Evolutionary conservation across 2,329 filamentous ascomycete species (phyloP).

Genomic region (Lecanoromycetidae sp.): DNA sequence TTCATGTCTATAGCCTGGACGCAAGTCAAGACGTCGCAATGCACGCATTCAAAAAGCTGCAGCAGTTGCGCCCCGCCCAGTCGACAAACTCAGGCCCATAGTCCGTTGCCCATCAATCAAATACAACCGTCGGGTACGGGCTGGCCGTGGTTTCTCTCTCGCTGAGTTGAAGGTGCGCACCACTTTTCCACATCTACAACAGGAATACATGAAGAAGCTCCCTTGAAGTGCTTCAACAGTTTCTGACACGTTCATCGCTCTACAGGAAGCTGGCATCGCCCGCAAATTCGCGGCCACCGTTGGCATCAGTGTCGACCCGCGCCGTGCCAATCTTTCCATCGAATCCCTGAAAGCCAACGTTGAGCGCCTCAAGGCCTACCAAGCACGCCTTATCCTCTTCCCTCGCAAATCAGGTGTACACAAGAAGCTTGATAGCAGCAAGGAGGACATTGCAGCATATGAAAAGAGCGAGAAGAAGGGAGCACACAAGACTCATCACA

Average conservation of each 20-base stretch:
- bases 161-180: conserved; percentile 86
- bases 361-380: conserved; percentile 95
- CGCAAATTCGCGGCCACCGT: conserved; percentile 89
- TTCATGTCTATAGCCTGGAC: conserved; percentile 61
- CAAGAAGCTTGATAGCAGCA: conserved; percentile 83
- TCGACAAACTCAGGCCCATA: conserved; percentile 92
- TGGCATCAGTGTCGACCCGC: conserved; percentile 91
- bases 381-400: conserved; percentile 91
- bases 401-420: conserved; percentile 86
- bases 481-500: conserved; percentile 34
- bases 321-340: conserved; percentile 93
- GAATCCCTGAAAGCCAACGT: conserved; percentile 93
- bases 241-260: conserved; percentile 15
- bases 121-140: conserved; percentile 96
- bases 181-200: neutral
- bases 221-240: neutral
- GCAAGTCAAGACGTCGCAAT: conserved; percentile 85
- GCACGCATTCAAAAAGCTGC: conserved; percentile 91
- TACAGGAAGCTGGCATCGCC: conserved; percentile 84
- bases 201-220: too few relatives aligned
- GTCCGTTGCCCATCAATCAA: conserved; percentile 97
- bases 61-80: conserved; percentile 85
- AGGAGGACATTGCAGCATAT: conserved; percentile 66
- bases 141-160: conserved; percentile 94
- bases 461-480: conserved; percentile 40